Conservation (phyloP, 2,329 filamentous ascomycete genomes). For the Botrytis fragariae region DNA sequence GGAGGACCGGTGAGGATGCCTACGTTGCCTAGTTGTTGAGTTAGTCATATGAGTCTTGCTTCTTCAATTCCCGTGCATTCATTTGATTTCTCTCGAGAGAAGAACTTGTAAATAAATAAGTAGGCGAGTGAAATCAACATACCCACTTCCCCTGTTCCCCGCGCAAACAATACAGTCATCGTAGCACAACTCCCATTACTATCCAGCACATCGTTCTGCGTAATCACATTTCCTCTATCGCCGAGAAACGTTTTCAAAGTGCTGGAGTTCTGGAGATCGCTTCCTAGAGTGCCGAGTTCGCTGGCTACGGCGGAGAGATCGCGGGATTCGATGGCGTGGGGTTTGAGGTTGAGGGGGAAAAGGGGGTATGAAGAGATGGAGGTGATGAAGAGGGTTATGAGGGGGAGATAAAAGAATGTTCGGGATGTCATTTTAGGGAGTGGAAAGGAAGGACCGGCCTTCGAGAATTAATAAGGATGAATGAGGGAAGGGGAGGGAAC, state of each 20-base stretch:
- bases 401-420: not conserved
- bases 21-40: conserved; percentile 29
- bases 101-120: not conserved
- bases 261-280: conserved; percentile 12
- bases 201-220: conserved; percentile 13
- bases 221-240: conserved; percentile 11
- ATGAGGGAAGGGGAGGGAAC: not conserved
- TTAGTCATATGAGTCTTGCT: not conserved
- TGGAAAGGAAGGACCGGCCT: not conserved
- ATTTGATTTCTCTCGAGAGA: not conserved
- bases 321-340: not conserved
- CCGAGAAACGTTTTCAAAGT: conserved; percentile 3
- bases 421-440: not conserved
- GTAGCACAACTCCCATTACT: conserved; percentile 29
- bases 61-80: not conserved
- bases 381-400: not conserved
- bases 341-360: too few species aligned
- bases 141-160: conserved; percentile 33
- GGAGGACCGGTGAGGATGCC: conserved; percentile 34
- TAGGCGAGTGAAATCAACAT: not conserved
- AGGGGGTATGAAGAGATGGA: not conserved
- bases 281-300: conserved; percentile 7
- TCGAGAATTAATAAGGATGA: not conserved
- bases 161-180: conserved; percentile 34
- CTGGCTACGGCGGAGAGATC: conserved; percentile 5